phyloP scores from a whole-genome alignment of 2,329 filamentous ascomycete species.

The Ampelomyces quisqualis region DNA sequence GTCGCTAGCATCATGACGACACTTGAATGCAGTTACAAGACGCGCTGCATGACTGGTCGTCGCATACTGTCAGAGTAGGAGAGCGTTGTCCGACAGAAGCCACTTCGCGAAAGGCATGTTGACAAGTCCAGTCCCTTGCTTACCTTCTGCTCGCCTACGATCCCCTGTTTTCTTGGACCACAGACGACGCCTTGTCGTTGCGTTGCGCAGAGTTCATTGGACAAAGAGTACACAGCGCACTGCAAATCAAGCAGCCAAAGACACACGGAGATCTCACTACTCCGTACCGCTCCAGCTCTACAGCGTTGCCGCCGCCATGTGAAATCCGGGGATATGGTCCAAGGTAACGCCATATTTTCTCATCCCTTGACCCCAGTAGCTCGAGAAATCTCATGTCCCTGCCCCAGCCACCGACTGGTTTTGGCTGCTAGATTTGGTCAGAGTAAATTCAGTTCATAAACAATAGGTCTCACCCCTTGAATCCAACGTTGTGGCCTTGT shows the following conservation, averaged over 20 bases:
- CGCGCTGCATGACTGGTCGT: constrained; percentile 29
- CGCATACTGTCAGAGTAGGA: constrained; percentile 26
- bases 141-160: constrained; percentile 31
- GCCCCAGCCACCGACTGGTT: constrained; percentile 26
- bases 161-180: constrained; percentile 20
- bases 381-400: constrained; percentile 20
- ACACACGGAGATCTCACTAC: constrained; percentile 29
- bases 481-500: constrained; percentile 27
- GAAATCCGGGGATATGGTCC: constrained; percentile 33
- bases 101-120: constrained; percentile 27
- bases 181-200: constrained; percentile 23
- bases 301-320: constrained; percentile 20
- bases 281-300: too few species aligned
- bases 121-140: constrained; percentile 39
- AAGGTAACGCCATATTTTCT: constrained; percentile 28
- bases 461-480: constrained; percentile 39
- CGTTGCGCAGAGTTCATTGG: constrained; percentile 25
- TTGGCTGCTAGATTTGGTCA: constrained; percentile 16
- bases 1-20: constrained; percentile 16
- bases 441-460: constrained; percentile 29
- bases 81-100: constrained; percentile 33
- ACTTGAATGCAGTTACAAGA: constrained; percentile 18
- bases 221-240: constrained; percentile 15
- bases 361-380: constrained; percentile 20
- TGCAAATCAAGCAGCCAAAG: constrained; percentile 22